Evolutionary conservation across 257 asterid species (phyloP).

Genomic region (Marsdenia floribunda): DNA sequence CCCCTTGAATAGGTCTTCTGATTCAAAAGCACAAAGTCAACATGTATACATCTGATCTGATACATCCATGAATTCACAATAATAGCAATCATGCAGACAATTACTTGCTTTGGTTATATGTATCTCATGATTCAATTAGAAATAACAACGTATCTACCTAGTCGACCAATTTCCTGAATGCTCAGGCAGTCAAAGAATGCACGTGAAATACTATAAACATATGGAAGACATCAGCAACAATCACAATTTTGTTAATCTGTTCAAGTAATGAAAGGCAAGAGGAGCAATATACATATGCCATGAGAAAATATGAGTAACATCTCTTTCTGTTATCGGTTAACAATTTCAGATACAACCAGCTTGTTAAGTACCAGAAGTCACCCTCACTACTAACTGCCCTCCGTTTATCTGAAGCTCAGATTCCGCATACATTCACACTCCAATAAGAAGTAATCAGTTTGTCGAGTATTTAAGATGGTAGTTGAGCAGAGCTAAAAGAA

Average conservation of each 20-base stretch:
- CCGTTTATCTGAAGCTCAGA: neutral
- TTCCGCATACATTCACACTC: neutral
- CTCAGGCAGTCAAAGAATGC: neutral
- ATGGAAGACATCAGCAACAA: neutral
- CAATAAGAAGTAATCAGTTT: neutral
- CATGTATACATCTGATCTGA: slow-evolving; percentile 16
- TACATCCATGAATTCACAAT: slow-evolving; percentile 19
- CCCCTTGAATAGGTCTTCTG: slow-evolving; percentile 90
- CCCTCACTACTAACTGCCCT: neutral
- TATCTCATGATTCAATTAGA: neutral
- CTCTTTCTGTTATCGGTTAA: neutral
- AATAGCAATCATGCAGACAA: slow-evolving; percentile 13
- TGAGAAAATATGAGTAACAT: neutral
- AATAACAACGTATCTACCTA: slow-evolving; percentile 1
- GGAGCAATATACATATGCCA: neutral
- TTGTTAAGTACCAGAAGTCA: neutral
- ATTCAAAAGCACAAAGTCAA: slow-evolving; percentile 45
- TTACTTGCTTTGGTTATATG: neutral
- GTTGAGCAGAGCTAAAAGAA: too few relatives aligned
- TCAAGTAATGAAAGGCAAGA: neutral
- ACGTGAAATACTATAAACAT: neutral
- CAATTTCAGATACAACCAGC: neutral
- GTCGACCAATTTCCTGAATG: neutral
- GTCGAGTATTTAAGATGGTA: neutral
- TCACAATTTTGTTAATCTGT: neutral